Evolutionary conservation across 1,139 yeast genomes (phyloP).

Genomic region (Scheffersomyces parashehatae): DNA sequence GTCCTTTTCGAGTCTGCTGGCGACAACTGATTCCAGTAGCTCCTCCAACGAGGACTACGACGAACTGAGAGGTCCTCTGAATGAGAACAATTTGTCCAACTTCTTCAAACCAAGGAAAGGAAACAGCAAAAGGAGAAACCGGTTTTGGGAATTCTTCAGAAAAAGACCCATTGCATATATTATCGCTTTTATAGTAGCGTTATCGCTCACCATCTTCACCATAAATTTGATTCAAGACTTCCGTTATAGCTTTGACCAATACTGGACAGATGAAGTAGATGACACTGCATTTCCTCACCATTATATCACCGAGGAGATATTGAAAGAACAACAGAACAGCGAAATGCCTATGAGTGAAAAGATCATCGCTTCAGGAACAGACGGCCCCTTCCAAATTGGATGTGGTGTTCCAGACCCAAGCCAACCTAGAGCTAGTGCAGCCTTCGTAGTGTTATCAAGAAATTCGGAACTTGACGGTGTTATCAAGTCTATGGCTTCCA

Average conservation of each 20-base stretch:
- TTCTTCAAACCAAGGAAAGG: too few relatives aligned
- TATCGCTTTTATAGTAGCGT: too few relatives aligned
- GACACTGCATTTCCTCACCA: neutral
- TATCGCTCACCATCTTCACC: too few relatives aligned
- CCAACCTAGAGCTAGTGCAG: slow-evolving; percentile 62
- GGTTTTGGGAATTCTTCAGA: too few relatives aligned
- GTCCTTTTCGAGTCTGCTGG: too few relatives aligned
- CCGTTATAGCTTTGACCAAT: neutral
- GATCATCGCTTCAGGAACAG: slow-evolving; percentile 29
- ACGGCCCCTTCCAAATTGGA: slow-evolving; percentile 52
- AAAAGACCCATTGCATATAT: too few relatives aligned
- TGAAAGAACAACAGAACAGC: neutral
- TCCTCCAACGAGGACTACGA: too few relatives aligned
- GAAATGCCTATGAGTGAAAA: slow-evolving; percentile 27
- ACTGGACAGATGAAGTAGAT: neutral
- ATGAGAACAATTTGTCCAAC: too few relatives aligned
- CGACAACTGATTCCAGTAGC: too few relatives aligned
- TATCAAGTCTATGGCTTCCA: slow-evolving; percentile 61
- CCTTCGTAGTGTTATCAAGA: slow-evolving; percentile 79
- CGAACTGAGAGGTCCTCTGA: too few relatives aligned
- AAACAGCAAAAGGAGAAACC: too few relatives aligned
- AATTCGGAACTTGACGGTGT: slow-evolving; percentile 75
- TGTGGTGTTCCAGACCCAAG: slow-evolving; percentile 43
- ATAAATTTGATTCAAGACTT: too few relatives aligned
- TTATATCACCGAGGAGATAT: neutral